phyloP scores from a whole-genome alignment of 768 basidiomycete species.

The Grammothele lineata region DNA sequence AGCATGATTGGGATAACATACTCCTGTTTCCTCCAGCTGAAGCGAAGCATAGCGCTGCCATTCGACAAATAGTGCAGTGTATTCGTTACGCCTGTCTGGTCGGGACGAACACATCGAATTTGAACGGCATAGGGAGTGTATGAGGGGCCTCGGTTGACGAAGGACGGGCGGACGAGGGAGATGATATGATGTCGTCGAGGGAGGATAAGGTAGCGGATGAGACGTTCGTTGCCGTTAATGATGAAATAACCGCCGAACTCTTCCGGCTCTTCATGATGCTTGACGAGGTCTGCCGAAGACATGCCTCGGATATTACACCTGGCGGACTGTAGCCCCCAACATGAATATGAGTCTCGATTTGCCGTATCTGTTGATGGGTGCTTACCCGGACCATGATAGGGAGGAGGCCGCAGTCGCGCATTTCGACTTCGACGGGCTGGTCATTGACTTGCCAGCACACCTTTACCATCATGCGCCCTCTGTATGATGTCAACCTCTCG shows the following conservation, averaged over 20 bases:
- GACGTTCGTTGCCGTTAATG: conserved; percentile 97
- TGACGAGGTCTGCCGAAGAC: conserved; percentile 82
- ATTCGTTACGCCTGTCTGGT: conserved; percentile 92
- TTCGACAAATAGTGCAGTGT: conserved; percentile 97
- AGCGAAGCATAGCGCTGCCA: conserved; percentile 94
- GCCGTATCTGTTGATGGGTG: conserved; percentile 16
- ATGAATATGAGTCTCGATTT: neutral
- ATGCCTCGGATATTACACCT: conserved; percentile 88
- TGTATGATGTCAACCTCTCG: conserved; percentile 89
- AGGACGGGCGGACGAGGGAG: conserved; percentile 86
- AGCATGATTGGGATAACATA: conserved; percentile 98
- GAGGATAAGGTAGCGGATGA: conserved; percentile 95
- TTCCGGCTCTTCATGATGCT: conserved; percentile 92
- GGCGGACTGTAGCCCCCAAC: conserved; percentile 65
- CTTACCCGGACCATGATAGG: conserved; percentile 97
- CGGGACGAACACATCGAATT: conserved; percentile 90
- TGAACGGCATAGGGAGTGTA: conserved; percentile 94
- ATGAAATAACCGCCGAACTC: conserved; percentile 99
- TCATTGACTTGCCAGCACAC: conserved; percentile 76
- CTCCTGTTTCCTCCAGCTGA: conserved; percentile 97
- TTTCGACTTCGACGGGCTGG: conserved; percentile 61
- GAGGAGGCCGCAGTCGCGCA: conserved; percentile 83
- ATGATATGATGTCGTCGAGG: conserved; percentile 95
- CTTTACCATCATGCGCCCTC: conserved; percentile 83
- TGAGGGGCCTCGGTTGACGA: conserved; percentile 87